Base-by-base conservation (phyloP, 169 alveolate species). In the Sarcocystis neurona region DNA sequence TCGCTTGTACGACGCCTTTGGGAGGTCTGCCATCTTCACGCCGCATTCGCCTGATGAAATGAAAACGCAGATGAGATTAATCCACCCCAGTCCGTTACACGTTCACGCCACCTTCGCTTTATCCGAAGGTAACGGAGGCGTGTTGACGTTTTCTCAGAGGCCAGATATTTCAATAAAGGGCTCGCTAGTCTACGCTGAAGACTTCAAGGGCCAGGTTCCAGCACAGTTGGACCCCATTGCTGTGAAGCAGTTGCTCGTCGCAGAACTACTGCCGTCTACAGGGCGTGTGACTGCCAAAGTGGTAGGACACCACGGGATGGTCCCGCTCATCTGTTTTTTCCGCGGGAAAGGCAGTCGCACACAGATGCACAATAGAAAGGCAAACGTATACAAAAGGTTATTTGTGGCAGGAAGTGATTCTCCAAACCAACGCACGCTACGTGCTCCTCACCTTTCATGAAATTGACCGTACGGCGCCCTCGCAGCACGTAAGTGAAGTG, bases 281-380 rank as follows among this genome's bases (percentile, higher is more conserved):
- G 80, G 86, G 3, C 58, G 91, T 30, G 85, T 77, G 23, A 3
- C 78, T 41, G 91, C 88, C 37, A 87, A 87, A 78, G 78, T 87
- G 91, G 91, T 87, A 30, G 34, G 91, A 15, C n/a, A n/a, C n/a
- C n/a, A n/a, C n/a, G n/a, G n/a, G n/a, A n/a, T n/a, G n/a, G n/a
- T n/a, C n/a, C n/a, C n/a, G n/a, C n/a, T n/a, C n/a, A n/a, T n/a
- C n/a, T n/a, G n/a, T n/a, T n/a, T n/a, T n/a, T n/a, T n/a, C n/a
- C n/a, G n/a, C n/a, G n/a, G n/a, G n/a, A n/a, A n/a, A n/a, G n/a
- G n/a, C n/a, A n/a, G n/a, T n/a, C n/a, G n/a, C n/a, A n/a, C n/a
- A n/a, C n/a, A n/a, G n/a, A n/a, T n/a, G n/a, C n/a, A n/a, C n/a
- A n/a, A n/a, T n/a, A n/a, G n/a, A n/a, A n/a, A n/a, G n/a, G n/a